Percentiles rank a stretch among this genome's conserved stretches.
Evolutionary conservation across 345 rosid species (phyloP).

Genomic region (Lepidium aucheri): DNA sequence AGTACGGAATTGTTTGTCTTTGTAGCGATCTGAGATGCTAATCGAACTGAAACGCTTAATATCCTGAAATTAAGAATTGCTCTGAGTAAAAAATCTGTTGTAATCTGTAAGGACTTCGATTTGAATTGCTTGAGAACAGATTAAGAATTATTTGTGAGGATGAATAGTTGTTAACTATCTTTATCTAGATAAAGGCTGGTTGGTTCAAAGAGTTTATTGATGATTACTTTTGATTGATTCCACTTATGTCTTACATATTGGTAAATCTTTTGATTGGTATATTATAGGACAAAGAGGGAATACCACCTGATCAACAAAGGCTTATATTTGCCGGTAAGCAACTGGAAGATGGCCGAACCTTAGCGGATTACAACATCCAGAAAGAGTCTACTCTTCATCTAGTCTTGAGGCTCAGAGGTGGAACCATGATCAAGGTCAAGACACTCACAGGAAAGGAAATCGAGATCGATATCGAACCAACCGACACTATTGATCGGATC

Average conservation of each 20-base stretch:
- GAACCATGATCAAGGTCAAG: conserved; percentile 95
- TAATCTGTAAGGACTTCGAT: neutral
- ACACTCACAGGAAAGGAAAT: conserved; percentile 94
- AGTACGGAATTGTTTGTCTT: neutral
- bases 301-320: conserved; percentile 91
- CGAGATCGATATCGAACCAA: conserved; percentile 92
- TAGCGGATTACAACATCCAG: conserved; percentile 85
- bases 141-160: neutral
- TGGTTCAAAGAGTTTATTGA: neutral
- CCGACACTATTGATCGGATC: conserved; percentile 85
- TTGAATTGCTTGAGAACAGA: neutral
- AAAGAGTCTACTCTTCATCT: conserved; percentile 94
- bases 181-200: neutral
- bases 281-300: conserved; percentile 89
- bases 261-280: neutral
- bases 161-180: neutral
- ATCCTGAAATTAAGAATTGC: neutral
- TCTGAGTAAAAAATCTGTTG: neutral
- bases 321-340: conserved; percentile 94
- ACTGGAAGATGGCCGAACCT: conserved; percentile 89
- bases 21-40: neutral
- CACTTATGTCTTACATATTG: neutral
- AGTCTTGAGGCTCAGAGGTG: conserved; percentile 91
- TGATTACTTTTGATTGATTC: neutral
- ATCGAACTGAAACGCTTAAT: neutral